A percentile compares a stretch with the other conserved stretches of the same genome.
Evolutionary conservation across 1,284 basidiomycete species (phyloP).

Genomic region (Papiliotrema flavescens): DNA sequence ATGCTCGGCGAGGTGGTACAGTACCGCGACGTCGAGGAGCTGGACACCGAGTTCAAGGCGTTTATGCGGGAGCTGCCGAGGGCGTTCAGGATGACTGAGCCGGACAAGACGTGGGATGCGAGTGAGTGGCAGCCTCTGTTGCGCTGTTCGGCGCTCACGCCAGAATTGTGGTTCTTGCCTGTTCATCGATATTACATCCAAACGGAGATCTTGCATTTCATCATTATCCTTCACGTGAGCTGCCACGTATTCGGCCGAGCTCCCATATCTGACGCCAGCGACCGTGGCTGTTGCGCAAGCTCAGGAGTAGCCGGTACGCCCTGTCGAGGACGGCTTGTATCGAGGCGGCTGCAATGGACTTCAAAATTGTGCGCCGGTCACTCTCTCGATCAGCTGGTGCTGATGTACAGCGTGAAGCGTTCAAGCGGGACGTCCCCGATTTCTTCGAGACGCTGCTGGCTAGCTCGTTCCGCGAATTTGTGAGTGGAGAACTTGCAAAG

Average conservation of each 20-base stretch:
- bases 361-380: conserved; percentile 29
- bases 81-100: conserved; percentile 24
- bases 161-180: conserved; percentile 38
- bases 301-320: conserved; percentile 32
- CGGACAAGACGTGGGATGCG: conserved; percentile 33
- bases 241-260: no score
- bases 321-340: conserved; percentile 40
- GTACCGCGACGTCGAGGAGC: conserved; percentile 73
- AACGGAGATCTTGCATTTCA: conserved; percentile 44
- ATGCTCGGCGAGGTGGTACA: conserved; percentile 69
- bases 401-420: conserved; percentile 32
- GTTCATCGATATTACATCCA: conserved; percentile 47
- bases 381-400: not conserved
- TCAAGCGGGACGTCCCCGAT: conserved; percentile 40
- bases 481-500: conserved; percentile 14
- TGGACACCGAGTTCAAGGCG: conserved; percentile 78
- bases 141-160: not conserved
- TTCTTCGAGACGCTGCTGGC: conserved; percentile 41
- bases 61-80: conserved; percentile 73
- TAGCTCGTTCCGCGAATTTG: conserved; percentile 45
- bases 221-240: conserved; percentile 44
- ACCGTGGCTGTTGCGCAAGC: conserved; percentile 43
- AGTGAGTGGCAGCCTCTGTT: conserved; percentile 20
- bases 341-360: conserved; percentile 41
- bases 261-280: conserved; percentile 18